These are phyloP conservation scores for Colletotrichum tabaci DNA, from an alignment of 2,329 filamentous ascomycete species.

Conservation along the genomic window DNA sequence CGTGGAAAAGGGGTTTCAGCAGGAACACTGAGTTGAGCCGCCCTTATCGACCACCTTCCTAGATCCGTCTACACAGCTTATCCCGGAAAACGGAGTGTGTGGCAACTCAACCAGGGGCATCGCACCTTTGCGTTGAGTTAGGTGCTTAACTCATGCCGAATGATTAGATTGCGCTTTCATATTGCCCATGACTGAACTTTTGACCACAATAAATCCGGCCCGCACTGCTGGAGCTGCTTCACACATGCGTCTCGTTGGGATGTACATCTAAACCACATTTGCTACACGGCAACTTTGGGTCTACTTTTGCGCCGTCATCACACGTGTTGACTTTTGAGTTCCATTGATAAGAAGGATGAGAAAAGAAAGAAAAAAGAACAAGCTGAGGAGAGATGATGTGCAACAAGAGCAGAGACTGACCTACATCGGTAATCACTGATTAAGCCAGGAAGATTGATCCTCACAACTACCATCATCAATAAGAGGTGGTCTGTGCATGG, in stretches of 20 bases:
- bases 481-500: conserved; percentile 16
- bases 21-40: not conserved
- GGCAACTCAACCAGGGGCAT: too few species aligned
- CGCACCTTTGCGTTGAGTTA: not conserved
- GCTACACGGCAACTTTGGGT: too few species aligned
- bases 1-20: not conserved
- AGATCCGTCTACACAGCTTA: too few species aligned
- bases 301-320: too few species aligned
- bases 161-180: not conserved
- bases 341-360: not conserved
- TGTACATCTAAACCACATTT: too few species aligned
- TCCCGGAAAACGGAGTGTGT: not conserved
- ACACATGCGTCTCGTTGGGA: not conserved
- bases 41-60: too few species aligned
- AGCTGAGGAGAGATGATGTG: too few species aligned
- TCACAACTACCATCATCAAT: not conserved
- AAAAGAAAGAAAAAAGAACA: not conserved
- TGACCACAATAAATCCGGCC: not conserved
- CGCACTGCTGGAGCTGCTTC: too few species aligned
- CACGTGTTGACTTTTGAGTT: not conserved
- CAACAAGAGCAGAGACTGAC: too few species aligned
- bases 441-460: not conserved
- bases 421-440: too few species aligned
- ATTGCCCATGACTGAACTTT: not conserved
- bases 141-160: not conserved